phyloP scores from a whole-genome alignment of 805 yeast genomes.

The Candida boidinii region DNA sequence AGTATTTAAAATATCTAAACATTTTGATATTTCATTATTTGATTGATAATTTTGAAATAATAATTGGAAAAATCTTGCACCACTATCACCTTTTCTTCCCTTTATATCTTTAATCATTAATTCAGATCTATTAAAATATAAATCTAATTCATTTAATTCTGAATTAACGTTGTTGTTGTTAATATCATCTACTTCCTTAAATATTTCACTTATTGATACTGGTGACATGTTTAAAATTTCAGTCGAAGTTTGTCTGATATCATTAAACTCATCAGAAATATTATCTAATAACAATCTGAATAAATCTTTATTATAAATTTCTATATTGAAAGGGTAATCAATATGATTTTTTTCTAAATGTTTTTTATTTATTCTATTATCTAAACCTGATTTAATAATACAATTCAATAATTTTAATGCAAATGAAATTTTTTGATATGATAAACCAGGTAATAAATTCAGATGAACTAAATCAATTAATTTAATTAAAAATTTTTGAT shows the following conservation, averaged over 20 bases:
- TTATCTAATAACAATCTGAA: constrained; percentile 49
- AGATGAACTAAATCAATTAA: constrained; percentile 6
- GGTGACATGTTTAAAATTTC: constrained; percentile 38
- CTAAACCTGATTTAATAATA: constrained; percentile 49
- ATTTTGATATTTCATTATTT: constrained; percentile 9
- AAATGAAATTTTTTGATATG: constrained; percentile 44
- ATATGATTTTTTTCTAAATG: constrained; percentile 33
- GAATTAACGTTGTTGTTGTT: no score
- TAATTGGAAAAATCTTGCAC: constrained; percentile 58
- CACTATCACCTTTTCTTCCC: constrained; percentile 71
- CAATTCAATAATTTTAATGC: constrained; percentile 38
- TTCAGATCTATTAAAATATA: constrained; percentile 14
- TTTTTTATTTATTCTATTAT: constrained; percentile 29
- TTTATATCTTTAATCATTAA: constrained; percentile 29
- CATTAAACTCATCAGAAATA: constrained; percentile 66
- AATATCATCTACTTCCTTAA: no score
- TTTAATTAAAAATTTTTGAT: constrained; percentile 30
- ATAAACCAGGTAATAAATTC: constrained; percentile 42
- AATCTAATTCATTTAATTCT: constrained; percentile 11
- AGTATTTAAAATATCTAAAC: constrained; percentile 19
- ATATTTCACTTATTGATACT: constrained; percentile 17
- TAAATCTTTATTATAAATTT: constrained; percentile 29
- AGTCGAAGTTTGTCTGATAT: constrained; percentile 51
- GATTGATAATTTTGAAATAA: constrained; percentile 28
- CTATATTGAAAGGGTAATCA: constrained; percentile 38